Base-by-base conservation (phyloP, 768 basidiomycete species). In the Phylloporus sp. region DNA sequence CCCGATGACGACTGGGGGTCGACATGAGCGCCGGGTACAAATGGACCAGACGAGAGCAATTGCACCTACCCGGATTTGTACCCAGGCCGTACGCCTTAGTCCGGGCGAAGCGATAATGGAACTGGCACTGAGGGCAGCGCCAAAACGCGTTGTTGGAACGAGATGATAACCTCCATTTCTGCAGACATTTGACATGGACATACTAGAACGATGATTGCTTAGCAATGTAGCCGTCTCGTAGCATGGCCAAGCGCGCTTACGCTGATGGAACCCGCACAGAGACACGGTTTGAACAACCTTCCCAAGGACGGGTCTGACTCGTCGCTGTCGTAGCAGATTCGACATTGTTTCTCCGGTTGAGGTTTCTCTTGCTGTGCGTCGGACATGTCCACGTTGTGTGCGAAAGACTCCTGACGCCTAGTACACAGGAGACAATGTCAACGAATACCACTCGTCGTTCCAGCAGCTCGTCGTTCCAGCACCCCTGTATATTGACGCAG, bases 121-220 rank as follows among this genome's bases (percentile, higher is more conserved):
- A 91, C 41, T 74, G 78, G 55, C 89, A 91, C 64, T 90, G 86
- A 2, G 84, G 84, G 57, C 89, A 91, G 11, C 77, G 70, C 69
- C 84, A 90, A 71, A 89, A 91, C 9, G 85, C 81, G 50, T 74
- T 78, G 32, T 74, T 65, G n/a, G 80, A 80, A 23, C 69, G 51
- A 15, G 87, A 81, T 0, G 74, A 70, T 31, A 73, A 81, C 47
- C 89, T 73, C 89, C 89, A 91, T 43, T 69, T 74, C 52, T 87
- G 80, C 6, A 90, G 74, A 58, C 88, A 90, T 57, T 79, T 78
- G 40, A 90, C 73, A 66, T 91, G 89, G 27, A 90, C 88, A 62
- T 81, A 80, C 87, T n/a, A n/a, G n/a, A n/a, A n/a, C n/a, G n/a
- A n/a, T n/a, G n/a, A n/a, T 89, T 57, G 36, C 24, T 65, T 34